Conservation (phyloP, 768 basidiomycete genomes). For the Lactarius hengduanensis region DNA sequence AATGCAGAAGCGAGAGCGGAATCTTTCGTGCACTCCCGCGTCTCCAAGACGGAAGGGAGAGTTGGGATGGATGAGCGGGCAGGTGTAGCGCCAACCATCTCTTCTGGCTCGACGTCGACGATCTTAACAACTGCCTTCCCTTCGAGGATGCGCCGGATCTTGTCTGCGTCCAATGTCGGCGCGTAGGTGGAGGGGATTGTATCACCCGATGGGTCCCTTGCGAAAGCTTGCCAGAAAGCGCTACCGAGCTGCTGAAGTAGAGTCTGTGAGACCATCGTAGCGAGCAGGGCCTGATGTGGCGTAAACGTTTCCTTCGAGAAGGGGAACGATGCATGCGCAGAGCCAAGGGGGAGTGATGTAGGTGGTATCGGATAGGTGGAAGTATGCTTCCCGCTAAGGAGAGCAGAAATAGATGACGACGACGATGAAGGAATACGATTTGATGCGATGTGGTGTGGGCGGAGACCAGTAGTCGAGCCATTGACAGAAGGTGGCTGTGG, state of each 20-base stretch:
- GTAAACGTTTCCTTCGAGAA: constrained; percentile 36
- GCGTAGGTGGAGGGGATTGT: constrained; percentile 26
- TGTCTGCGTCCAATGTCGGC: constrained; percentile 59
- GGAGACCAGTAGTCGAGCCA: constrained; percentile 34
- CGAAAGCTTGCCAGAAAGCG: constrained; percentile 94
- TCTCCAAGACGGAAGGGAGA: background rate
- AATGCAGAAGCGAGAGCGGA: constrained; percentile 31
- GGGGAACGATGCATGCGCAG: constrained; percentile 33
- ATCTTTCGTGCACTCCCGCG: constrained; percentile 19
- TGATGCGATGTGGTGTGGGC: constrained; percentile 40
- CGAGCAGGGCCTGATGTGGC: constrained; percentile 52
- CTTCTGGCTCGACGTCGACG: constrained; percentile 63
- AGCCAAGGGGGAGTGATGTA: constrained; percentile 39
- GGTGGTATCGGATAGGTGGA: constrained; percentile 45
- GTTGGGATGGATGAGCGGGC: background rate
- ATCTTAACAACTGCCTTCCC: constrained; percentile 77
- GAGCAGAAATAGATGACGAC: constrained; percentile 31
- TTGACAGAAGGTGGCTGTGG: constrained; percentile 27
- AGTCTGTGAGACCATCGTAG: constrained; percentile 75
- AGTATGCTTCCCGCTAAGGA: constrained; percentile 48
- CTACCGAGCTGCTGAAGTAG: constrained; percentile 63
- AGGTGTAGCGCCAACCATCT: background rate
- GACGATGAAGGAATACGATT: constrained; percentile 24
- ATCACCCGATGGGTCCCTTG: constrained; percentile 42
- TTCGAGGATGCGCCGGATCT: constrained; percentile 77